Base-by-base conservation (phyloP, 202 grass and related monocot genomes). In the Brachypodium distachyon region DNA sequence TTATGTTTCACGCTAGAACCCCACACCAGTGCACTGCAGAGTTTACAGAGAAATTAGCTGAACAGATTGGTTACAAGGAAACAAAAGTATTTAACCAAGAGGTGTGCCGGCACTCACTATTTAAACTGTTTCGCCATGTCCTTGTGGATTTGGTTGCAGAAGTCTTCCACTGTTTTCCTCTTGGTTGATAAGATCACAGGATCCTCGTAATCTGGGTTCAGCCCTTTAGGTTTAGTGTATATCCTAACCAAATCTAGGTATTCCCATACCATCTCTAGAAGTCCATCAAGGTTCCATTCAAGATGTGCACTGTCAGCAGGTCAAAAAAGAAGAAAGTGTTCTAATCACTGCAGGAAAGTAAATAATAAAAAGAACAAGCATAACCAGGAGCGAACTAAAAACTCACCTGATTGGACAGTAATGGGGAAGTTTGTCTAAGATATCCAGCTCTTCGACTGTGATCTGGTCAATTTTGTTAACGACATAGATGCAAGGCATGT, bases 381-480 rank as follows among this genome's bases (percentile, higher is more conserved):
- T 8, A 79, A 16, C 58, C 78, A 57, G 19, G 56, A 50, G 40
- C 6, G 68, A 79, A 73, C 67, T 64, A 70, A 41, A 69, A 33
- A 5, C 36, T 75, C 65, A 91, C 96, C 96, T 95, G 61, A 99
- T 66, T 4, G 96, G 96, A 61, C 96, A 99, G 85, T 99, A 99
- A 79, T 99, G 96, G 46, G 96, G 96, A 67, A 99, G 96, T 14
- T 95, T 99, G 74, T 99, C 96, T 16, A 99, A 80, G 66, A 99
- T 99, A 79, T 99, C 89, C 70, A 99, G 81, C 85, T 99, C 96
- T 77, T 99, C 96, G 0, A 99, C 80, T 39, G 96, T 99, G 56
- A 99, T 99, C 82, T 95, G 92, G 71, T 99, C 96, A 69, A 95
- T 93, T 83, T 95, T 99, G 81, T 95, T 99, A 19, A 99, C 87